Conservation (phyloP, 148 eudicot species). For the Nyssa sinensis region DNA sequence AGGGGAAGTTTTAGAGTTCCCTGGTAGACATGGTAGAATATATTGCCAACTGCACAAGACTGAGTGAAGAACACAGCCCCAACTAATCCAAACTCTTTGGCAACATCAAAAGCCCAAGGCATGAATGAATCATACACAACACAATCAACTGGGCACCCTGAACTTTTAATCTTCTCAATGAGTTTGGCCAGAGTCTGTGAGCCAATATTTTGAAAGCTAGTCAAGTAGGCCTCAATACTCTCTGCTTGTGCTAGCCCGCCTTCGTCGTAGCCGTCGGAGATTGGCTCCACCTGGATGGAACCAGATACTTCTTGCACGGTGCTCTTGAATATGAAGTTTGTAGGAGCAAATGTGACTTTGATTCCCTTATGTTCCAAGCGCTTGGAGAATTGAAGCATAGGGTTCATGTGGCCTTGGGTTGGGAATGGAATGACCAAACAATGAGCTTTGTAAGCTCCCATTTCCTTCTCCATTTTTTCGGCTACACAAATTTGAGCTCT, state of each 20-base stretch:
- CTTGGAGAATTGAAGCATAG: conserved; percentile 56
- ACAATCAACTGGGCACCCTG: background rate
- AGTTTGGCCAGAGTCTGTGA: background rate
- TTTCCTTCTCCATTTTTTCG: background rate
- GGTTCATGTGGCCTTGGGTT: conserved; percentile 28
- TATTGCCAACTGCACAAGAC: background rate
- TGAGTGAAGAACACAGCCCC: background rate
- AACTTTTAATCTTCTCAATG: background rate
- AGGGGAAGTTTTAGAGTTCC: background rate
- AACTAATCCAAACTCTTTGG: background rate
- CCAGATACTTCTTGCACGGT: conserved; percentile 11
- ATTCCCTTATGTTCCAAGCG: conserved; percentile 48
- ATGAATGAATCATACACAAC: background rate
- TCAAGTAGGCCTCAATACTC: background rate
- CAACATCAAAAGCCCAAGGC: conserved; percentile 4
- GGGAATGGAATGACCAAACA: background rate
- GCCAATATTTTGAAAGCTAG: background rate
- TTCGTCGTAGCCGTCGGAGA: conserved; percentile 3
- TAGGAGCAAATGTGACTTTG: conserved; percentile 39
- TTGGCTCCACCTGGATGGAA: background rate
- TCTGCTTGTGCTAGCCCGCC: background rate
- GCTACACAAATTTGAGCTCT: too few species aligned
- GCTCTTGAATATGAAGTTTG: conserved; percentile 25
- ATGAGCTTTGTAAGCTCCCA: conserved; percentile 19
- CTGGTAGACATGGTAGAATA: background rate